phyloP scores from a whole-genome alignment of 1,284 basidiomycete species.

The Xanthoconium separans region DNA sequence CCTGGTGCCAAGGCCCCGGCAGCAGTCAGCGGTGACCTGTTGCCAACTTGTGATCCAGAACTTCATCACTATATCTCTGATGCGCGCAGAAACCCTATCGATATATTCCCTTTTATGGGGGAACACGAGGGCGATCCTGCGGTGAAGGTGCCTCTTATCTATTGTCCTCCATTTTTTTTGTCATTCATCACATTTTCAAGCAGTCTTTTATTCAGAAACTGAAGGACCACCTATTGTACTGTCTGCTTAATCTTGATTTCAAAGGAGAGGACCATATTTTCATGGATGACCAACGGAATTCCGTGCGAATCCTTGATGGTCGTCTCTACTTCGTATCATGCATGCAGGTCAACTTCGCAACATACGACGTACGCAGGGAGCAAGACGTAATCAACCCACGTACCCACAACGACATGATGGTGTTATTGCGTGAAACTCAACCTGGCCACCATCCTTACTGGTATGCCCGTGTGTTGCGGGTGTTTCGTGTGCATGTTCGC shows the following conservation, averaged over 20 bases:
- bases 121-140: slow-evolving; percentile 2
- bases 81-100: background rate
- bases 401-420: slow-evolving; percentile 29
- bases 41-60: background rate
- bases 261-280: slow-evolving; percentile 7
- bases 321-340: slow-evolving; percentile 33
- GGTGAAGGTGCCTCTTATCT: slow-evolving; percentile 4
- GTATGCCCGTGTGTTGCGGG: slow-evolving; percentile 16
- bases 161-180: too few relatives aligned
- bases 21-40: background rate
- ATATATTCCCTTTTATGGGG: slow-evolving; percentile 3
- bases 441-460: slow-evolving; percentile 19
- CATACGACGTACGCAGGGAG: slow-evolving; percentile 39
- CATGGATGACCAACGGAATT: slow-evolving; percentile 3
- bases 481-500: slow-evolving; percentile 28
- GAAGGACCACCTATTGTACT: background rate
- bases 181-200: background rate
- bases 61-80: slow-evolving; percentile 10
- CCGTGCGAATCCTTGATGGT: slow-evolving; percentile 26
- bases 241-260: slow-evolving; percentile 2
- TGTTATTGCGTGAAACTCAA: slow-evolving; percentile 26
- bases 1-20: too few relatives aligned
- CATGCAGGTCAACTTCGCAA: slow-evolving; percentile 42
- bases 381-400: slow-evolving; percentile 40
- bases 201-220: slow-evolving; percentile 6